These are phyloP conservation scores for Trichoderma endophyticum DNA, from an alignment of 2,329 filamentous ascomycete genomes.

Conservation along the genomic window DNA sequence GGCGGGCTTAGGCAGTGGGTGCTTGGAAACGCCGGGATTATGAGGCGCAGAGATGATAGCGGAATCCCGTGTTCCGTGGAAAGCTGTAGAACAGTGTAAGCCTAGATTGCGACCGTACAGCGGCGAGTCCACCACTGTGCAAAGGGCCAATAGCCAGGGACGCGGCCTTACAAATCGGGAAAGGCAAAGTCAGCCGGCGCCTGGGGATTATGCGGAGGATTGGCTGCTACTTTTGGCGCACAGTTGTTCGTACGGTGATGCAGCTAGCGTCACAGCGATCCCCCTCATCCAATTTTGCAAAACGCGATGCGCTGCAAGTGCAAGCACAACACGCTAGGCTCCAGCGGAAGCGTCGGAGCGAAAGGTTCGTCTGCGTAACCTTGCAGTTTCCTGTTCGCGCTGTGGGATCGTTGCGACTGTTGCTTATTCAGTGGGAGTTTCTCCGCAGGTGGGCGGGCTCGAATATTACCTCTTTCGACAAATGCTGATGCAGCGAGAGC, in stretches of 20 bases:
- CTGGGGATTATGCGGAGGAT: neutral
- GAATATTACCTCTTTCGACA: neutral
- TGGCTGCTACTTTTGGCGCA: neutral
- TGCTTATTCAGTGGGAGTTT: neutral
- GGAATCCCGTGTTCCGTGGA: slow-evolving; percentile 8
- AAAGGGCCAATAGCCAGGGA: neutral
- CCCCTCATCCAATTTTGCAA: neutral
- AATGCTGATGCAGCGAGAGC: neutral
- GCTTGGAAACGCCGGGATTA: neutral
- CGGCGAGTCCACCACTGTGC: neutral
- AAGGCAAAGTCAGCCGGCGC: neutral
- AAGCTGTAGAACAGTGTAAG: slow-evolving; percentile 7
- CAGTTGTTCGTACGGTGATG: neutral
- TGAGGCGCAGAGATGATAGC: neutral
- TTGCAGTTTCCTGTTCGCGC: slow-evolving; percentile 3
- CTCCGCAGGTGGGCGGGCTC: neutral
- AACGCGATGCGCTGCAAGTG: neutral
- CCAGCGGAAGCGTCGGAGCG: slow-evolving; percentile 15
- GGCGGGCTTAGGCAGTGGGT: slow-evolving; percentile 3
- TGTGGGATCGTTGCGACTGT: neutral
- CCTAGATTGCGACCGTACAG: neutral
- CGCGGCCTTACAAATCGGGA: neutral
- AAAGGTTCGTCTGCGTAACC: neutral
- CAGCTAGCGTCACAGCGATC: neutral
- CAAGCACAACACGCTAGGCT: neutral